These are phyloP conservation scores for Nepenthes gracilis DNA, from an alignment of 148 eudicot genomes.

Conservation along the genomic window DNA sequence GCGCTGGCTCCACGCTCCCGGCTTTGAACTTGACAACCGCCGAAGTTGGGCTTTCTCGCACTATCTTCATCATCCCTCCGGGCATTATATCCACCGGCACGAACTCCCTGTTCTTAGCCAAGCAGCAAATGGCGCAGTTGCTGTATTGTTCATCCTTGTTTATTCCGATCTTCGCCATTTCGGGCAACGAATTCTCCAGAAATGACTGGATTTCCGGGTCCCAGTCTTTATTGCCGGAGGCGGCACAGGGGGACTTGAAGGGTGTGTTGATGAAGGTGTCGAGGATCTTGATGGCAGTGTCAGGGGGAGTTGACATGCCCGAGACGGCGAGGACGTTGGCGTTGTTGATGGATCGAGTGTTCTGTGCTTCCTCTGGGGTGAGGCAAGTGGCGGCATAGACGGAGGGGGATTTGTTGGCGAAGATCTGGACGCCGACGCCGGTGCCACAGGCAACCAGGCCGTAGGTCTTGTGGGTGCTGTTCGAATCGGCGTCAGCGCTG, in stretches of 20 bases:
- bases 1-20: constrained; percentile 88
- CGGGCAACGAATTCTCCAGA: constrained; percentile 37
- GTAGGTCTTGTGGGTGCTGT: constrained; percentile 19
- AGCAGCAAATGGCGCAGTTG: constrained; percentile 44
- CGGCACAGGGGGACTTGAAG: constrained; percentile 78
- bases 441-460: constrained; percentile 80
- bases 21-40: constrained; percentile 65
- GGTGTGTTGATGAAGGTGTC: constrained; percentile 51
- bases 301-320: constrained; percentile 45
- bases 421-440: constrained; percentile 71
- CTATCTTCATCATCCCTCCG: constrained; percentile 72
- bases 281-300: constrained; percentile 48
- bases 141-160: neutral
- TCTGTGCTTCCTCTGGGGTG: constrained; percentile 45
- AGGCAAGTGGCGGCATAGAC: constrained; percentile 70
- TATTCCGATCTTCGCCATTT: constrained; percentile 59
- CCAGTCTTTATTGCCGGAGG: constrained; percentile 54
- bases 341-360: constrained; percentile 72
- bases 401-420: constrained; percentile 74
- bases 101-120: constrained; percentile 47
- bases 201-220: constrained; percentile 39
- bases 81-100: constrained; percentile 60
- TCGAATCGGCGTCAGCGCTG: constrained; percentile 12
- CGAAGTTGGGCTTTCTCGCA: constrained; percentile 75
- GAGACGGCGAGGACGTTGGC: constrained; percentile 77